Evolutionary conservation across 1,284 basidiomycete genomes (phyloP), one percentile per base, ranked within the genome.

Genomic region (Abortiporus biennis): DNA sequence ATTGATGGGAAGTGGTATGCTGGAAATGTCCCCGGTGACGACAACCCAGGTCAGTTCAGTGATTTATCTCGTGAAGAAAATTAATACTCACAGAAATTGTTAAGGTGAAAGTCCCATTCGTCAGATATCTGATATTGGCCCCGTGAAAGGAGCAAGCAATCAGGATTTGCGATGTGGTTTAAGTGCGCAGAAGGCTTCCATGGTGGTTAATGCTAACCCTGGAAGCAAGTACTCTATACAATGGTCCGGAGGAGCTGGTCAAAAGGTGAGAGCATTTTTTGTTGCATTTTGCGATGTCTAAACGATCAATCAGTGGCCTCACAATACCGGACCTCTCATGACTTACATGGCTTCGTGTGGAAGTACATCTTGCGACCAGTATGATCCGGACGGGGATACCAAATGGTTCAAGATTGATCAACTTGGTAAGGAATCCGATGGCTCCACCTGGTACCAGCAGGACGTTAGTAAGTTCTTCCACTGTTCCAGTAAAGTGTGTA

Each of bases 321-420:
- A 88, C 53, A 68, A 83, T 45, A 78, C 66, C 9, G 85, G 85
- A 3, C 84, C 85, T 2, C 61, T 87, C 54, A 66, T 86, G 61
- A 81, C 78, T 29, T 88, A 88, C 56, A 71, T 88, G 71, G 72
- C 82, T 0, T 67, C 71, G 11, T 86, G 83, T 51, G 76, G 74
- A 1, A 56, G 62, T 19, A 64, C 65, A 0, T 63, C 74, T 1
- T 85, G 84, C 61, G 69, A 74, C 54, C 61, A 78, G 47, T 85
- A 78, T 58, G 66, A 85, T 52, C 53, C 72, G 2, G 63, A 68
- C 4, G 56, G 67, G 8, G n/a, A n/a, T n/a, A 80, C 80, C 2
- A 63, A 78, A 52, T 87, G 79, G 79, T 86, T 87, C 72, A 87
- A 88, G 64, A 70, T 78, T 44, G 66, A 66, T 40, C 57, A 77